phyloP scores from a whole-genome alignment of 371 early-diverging fungal species.

The Mucor plumbeus region DNA sequence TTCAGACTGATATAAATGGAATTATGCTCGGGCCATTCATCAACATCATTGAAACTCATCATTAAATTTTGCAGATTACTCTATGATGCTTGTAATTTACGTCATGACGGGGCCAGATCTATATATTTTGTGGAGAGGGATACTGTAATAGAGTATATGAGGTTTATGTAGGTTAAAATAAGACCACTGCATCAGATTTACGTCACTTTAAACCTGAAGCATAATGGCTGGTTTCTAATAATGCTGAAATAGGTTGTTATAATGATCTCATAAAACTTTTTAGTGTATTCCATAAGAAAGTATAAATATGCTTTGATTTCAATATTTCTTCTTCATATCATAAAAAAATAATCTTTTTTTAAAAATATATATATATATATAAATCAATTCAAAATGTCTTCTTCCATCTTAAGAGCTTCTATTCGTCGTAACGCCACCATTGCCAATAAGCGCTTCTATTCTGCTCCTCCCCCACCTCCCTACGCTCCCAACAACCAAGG shows the following conservation, averaged over 20 bases:
- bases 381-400: constrained; percentile 12
- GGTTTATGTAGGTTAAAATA: not conserved
- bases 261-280: constrained; percentile 3
- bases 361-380: not conserved
- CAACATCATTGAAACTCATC: not conserved
- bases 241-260: not conserved
- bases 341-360: not conserved
- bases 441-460: constrained; percentile 20
- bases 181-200: constrained; percentile 12
- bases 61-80: not conserved
- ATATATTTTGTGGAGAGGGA: not conserved
- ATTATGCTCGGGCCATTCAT: not conserved
- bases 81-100: not conserved
- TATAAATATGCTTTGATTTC: not conserved
- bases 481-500: constrained; percentile 5
- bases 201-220: constrained; percentile 8
- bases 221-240: not conserved
- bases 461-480: constrained; percentile 18
- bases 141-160: not conserved
- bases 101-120: not conserved
- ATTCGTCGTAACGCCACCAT: constrained; percentile 11
- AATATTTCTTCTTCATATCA: not conserved
- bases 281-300: not conserved
- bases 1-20: not conserved
- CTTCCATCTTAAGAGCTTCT: constrained; percentile 11